Evolutionary conservation across 202 grass and related monocot genomes (phyloP), one percentile per base, ranked within the genome.

Genomic region (Cymbopogon flexuosus): DNA sequence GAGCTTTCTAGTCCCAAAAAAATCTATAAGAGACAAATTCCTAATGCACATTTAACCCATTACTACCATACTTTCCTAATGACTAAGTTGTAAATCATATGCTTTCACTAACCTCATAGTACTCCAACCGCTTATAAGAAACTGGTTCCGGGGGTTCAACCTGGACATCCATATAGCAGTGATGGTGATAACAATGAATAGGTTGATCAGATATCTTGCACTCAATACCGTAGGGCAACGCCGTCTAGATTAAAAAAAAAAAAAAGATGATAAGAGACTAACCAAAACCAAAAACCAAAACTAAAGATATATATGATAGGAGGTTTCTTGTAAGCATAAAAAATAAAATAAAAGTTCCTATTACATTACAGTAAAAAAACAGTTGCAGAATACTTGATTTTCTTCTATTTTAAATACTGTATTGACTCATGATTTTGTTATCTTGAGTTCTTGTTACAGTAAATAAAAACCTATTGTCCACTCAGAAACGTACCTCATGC

Each of bases 121-220:
- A 90, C 52, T 84, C 74, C 58, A 70, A 79, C 16, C 80, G 83
- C 23, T 81, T 79, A 64, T 73, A 85, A 80, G 69, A 84, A 77
- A 61, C 62, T 73, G 69, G 22, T 79, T 90, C 82, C 1, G 11
- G 10, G 0, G 79, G 75, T 36, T 84, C 46, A 68, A 85, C 43
- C 57, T 85, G 78, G 82, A 86, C 75, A 88, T 78, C 39, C 69
- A 83, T 66, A 83, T 72, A 70, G 68, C 51, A 79, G n/a, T 90
- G 33, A 36, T 65, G 73, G 59, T 81, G 56, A 78, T 84, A 85
- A 35, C 57, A 70, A 65, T 84, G 42, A 24, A 76, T 47, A 47
- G 88, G 82, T 45, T 71, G 76, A 21, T 34, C 73, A 75, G 78
- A 82, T 14, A 84, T 64, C 54, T 14, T 70, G 70, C 45, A 62